Base-by-base conservation (phyloP, 2,329 filamentous ascomycete species). In the Hypoxylon sp. region DNA sequence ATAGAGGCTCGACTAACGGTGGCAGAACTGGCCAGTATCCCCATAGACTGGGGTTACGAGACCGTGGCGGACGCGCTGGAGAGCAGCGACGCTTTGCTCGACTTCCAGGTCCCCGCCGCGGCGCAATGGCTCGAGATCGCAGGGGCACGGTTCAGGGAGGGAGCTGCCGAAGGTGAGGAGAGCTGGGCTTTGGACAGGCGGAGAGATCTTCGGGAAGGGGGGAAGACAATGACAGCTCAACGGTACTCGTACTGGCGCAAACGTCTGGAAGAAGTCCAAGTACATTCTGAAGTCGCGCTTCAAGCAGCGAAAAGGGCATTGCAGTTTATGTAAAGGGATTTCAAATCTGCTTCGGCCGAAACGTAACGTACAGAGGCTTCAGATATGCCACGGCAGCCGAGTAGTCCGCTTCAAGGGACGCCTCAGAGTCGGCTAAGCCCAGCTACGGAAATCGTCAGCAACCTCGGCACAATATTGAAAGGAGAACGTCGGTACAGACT, bases 401-500 rank as follows among this genome's bases (percentile, higher is more conserved):
- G 33, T 51, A 61, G 20, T 69, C 64, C 1, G 55, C 62, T 7
- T 56, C 27, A n/a, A 69, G 29, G 3, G 58, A 17, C 4, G 55
- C 61, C 15, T 62, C 38, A 6, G 62, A 52, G 37, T 64, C 54
- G 18, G 56, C 55, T 15, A 69, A 51, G 43, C 41, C 51, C 26
- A 69, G 13, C 67, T 69, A 41, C 18, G 50, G 35, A 10, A 13
- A 35, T 9, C 9, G 35, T 67, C 38, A 64, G 58, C 24, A 58
- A 49, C 17, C 13, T 11, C 11, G 13, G 5, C 27, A 15, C 24
- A 31, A 10, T 18, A 38, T 24, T 4, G n/a, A 29, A 10, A 20
- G 2, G 11, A 33, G 5, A 5, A 3, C n/a, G 7, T 35, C 21
- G 26, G 13, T 17, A 23, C 29, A 2, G 45, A 62, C 64, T 51